Conservation (phyloP, 139 green algal species). For the Micromonas commoda region DNA sequence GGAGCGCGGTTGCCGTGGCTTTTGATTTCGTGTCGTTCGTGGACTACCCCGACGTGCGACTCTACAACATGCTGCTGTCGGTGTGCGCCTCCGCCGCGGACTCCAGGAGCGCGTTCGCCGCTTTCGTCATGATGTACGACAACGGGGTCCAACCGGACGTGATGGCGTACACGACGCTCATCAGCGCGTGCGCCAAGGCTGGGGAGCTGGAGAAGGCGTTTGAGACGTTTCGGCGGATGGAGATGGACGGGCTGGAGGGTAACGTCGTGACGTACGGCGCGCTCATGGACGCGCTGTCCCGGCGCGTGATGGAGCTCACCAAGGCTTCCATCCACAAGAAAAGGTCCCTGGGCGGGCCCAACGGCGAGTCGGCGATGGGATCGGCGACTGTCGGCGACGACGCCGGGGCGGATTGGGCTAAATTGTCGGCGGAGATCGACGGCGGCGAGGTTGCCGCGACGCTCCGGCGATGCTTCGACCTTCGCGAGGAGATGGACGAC, state of each 20-base stretch:
- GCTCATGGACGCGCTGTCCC: constrained; percentile 8
- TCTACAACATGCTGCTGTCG: constrained; percentile 20
- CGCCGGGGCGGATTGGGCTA: background rate
- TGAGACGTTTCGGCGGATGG: constrained; percentile 5
- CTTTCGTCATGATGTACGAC: constrained; percentile 8
- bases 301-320: background rate
- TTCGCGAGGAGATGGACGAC: background rate
- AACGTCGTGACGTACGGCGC: constrained; percentile 16
- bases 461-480: background rate
- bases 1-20: background rate
- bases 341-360: background rate
- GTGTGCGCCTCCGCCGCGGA: constrained; percentile 3
- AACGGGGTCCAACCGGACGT: background rate
- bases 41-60: background rate
- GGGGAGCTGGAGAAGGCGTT: constrained; percentile 6
- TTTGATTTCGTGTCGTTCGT: constrained; percentile 13
- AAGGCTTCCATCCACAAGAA: background rate
- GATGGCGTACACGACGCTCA: constrained; percentile 19
- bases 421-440: background rate
- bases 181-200: constrained; percentile 16
- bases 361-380: background rate
- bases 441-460: background rate
- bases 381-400: background rate
- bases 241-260: background rate
- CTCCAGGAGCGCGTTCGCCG: background rate